Evolutionary conservation across 2,329 filamentous ascomycete species (phyloP).

Genomic region (Arthrobotrys sinensis): DNA sequence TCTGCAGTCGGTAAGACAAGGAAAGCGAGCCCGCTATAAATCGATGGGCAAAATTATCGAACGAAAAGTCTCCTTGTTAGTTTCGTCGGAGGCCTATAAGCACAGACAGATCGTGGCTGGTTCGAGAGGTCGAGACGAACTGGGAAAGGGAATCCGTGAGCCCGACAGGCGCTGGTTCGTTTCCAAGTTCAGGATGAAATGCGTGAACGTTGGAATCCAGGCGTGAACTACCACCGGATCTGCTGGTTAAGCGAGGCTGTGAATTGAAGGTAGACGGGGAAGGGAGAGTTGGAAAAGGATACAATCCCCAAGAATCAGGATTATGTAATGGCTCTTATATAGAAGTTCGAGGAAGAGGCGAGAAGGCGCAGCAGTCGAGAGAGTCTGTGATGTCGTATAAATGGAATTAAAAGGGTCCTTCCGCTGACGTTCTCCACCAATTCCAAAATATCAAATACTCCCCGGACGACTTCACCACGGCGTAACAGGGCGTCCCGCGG

Average conservation of each 20-base stretch:
- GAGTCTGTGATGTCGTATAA: not conserved
- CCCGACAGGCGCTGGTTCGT: conserved; percentile 12
- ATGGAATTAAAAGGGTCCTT: conserved; percentile 24
- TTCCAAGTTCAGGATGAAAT: conserved; percentile 2
- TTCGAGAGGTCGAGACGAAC: conserved; percentile 44
- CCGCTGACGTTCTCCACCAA: conserved; percentile 28
- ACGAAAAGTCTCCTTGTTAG: conserved; percentile 34
- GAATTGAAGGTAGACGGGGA: conserved; percentile 22
- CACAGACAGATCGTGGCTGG: conserved; percentile 22
- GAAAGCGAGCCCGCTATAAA: conserved; percentile 46
- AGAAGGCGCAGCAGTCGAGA: conserved; percentile 20
- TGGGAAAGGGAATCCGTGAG: conserved; percentile 31
- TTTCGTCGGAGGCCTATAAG: not conserved
- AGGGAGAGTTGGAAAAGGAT: conserved; percentile 4
- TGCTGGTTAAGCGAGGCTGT: conserved; percentile 33
- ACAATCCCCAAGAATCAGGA: conserved; percentile 2
- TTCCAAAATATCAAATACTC: conserved; percentile 19
- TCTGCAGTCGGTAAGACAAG: conserved; percentile 58
- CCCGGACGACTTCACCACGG: not conserved
- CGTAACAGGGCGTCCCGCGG: conserved; percentile 33
- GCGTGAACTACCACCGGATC: conserved; percentile 14
- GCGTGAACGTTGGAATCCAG: conserved; percentile 32
- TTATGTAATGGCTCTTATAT: conserved; percentile 57
- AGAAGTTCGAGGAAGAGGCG: conserved; percentile 40
- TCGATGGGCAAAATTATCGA: conserved; percentile 26